phyloP scores from a whole-genome alignment of 2,329 filamentous ascomycete species.

The Microsporum audouinii region DNA sequence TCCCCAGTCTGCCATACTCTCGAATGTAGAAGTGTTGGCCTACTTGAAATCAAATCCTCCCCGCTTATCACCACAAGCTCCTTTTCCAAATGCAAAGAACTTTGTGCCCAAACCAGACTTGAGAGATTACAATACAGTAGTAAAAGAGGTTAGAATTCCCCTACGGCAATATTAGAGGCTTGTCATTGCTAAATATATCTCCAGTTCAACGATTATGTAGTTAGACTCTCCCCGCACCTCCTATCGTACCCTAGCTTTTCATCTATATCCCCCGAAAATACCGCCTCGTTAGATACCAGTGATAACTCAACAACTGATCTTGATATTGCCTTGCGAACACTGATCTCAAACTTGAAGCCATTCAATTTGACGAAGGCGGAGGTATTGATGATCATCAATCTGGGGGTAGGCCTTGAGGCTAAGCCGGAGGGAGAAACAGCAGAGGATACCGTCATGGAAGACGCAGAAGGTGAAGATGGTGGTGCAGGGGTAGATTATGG shows the following conservation, averaged over 20 bases:
- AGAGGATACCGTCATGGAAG: constrained; percentile 16
- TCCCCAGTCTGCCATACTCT: constrained; percentile 34
- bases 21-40: constrained; percentile 35
- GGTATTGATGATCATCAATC: constrained; percentile 36
- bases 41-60: constrained; percentile 33
- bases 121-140: constrained; percentile 36
- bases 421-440: constrained; percentile 11
- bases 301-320: constrained; percentile 21
- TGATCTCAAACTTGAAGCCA: constrained; percentile 28
- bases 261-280: constrained; percentile 7
- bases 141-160: constrained; percentile 32
- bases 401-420: constrained; percentile 29
- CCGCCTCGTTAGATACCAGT: constrained; percentile 14
- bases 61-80: constrained; percentile 27
- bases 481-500: constrained; percentile 24
- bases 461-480: constrained; percentile 20
- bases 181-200: not conserved
- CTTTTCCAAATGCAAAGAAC: constrained; percentile 27
- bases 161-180: not conserved
- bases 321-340: constrained; percentile 28
- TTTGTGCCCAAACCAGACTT: constrained; percentile 34
- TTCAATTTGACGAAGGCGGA: constrained; percentile 38
- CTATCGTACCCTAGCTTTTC: constrained; percentile 28
- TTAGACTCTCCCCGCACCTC: constrained; percentile 31
- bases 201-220: constrained; percentile 34